These are phyloP conservation scores for Cryptococcus sp. DNA, from an alignment of 1,284 basidiomycete species.

Conservation along the genomic window DNA sequence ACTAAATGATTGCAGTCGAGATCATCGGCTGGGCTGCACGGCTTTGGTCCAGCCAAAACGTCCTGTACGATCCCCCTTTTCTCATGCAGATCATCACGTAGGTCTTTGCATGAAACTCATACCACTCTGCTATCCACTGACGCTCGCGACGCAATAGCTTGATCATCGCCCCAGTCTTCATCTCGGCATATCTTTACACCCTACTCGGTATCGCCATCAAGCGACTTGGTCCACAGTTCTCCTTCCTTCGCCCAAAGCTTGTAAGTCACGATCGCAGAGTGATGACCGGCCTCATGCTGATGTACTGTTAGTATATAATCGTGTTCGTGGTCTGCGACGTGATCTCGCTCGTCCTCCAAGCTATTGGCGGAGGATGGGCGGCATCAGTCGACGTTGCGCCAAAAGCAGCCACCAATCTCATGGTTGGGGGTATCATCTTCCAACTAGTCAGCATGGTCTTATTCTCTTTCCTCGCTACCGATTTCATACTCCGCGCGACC, in stretches of 20 bases:
- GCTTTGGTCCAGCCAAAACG: slow-evolving; percentile 35
- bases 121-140: background rate
- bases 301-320: slow-evolving; percentile 35
- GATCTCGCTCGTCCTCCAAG: slow-evolving; percentile 52
- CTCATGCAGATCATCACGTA: slow-evolving; percentile 56
- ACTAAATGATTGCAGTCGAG: slow-evolving; percentile 49
- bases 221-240: slow-evolving; percentile 40
- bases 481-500: slow-evolving; percentile 34
- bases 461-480: slow-evolving; percentile 38
- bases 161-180: slow-evolving; percentile 52
- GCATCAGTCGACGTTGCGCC: slow-evolving; percentile 20
- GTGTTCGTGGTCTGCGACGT: slow-evolving; percentile 51
- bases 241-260: slow-evolving; percentile 35
- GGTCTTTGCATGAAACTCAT: slow-evolving; percentile 9
- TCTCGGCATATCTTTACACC: slow-evolving; percentile 43
- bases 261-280: background rate
- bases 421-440: slow-evolving; percentile 53
- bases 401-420: slow-evolving; percentile 37
- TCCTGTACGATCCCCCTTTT: slow-evolving; percentile 33
- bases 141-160: slow-evolving; percentile 23
- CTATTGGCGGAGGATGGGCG: slow-evolving; percentile 51
- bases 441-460: slow-evolving; percentile 46
- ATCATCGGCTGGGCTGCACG: slow-evolving; percentile 51
- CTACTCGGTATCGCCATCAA: slow-evolving; percentile 47
- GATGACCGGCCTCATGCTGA: background rate